A percentile compares a stretch with the other conserved stretches of the same genome.
Conservation (phyloP, 257 asterid genomes). For the Ocimum tenuiflorum region DNA sequence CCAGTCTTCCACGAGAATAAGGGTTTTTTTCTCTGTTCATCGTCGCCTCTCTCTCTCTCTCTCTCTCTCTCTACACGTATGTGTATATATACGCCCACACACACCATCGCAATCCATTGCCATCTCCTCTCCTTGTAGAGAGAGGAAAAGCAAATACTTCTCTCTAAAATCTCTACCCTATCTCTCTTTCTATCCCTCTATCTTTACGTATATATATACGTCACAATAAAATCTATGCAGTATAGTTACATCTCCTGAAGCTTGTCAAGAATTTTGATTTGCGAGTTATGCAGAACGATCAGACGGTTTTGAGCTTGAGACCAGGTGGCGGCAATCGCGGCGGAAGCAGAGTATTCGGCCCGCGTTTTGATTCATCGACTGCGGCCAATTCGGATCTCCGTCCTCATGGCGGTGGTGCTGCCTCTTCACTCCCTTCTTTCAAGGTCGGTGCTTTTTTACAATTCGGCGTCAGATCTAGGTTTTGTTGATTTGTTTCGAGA, state of each 20-base stretch:
- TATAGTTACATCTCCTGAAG: background rate
- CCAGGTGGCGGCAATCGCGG: constrained; percentile 69
- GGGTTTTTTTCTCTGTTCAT: constrained; percentile 26
- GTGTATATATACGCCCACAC: background rate
- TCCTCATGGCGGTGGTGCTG: constrained; percentile 39
- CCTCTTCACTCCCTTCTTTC: constrained; percentile 29
- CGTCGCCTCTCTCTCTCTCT: too few species aligned
- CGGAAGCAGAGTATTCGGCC: constrained; percentile 45
- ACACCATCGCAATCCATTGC: background rate
- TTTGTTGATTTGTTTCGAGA: background rate
- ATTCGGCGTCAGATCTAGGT: constrained; percentile 35
- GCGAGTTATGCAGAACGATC: constrained; percentile 63
- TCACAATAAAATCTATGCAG: constrained; percentile 3
- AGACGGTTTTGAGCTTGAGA: constrained; percentile 57
- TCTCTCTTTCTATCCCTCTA: background rate
- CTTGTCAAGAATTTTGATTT: constrained; percentile 20
- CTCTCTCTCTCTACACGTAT: too few species aligned
- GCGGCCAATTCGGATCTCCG: constrained; percentile 51
- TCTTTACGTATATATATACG: constrained; percentile 23
- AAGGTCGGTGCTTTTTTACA: constrained; percentile 35
- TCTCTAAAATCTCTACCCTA: background rate
- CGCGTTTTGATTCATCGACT: constrained; percentile 44
- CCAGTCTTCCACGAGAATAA: constrained; percentile 15
- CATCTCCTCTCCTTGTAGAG: constrained; percentile 34
- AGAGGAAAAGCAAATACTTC: constrained; percentile 37